Conservation (phyloP, 345 rosid species). For the Tarenaya hassleriana region DNA sequence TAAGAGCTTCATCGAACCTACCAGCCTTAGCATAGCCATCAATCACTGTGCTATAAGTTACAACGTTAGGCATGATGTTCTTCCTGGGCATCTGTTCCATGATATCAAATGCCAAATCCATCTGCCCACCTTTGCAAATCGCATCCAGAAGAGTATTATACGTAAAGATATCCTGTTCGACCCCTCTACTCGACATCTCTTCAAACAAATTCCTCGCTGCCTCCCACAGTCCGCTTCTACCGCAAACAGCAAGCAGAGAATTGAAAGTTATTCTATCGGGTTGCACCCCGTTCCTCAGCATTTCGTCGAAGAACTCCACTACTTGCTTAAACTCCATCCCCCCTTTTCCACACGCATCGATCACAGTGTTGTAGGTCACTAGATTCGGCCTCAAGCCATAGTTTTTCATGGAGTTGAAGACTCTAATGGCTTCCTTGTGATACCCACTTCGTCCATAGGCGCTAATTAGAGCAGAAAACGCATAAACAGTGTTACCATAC, state of each 20-base stretch:
- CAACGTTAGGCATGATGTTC: slow-evolving; percentile 75
- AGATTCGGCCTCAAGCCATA: slow-evolving; percentile 74
- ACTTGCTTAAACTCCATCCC: slow-evolving; percentile 66
- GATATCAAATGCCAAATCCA: slow-evolving; percentile 69
- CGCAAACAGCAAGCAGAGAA: slow-evolving; percentile 77
- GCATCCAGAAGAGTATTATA: slow-evolving; percentile 88
- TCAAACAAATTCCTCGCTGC: slow-evolving; percentile 60
- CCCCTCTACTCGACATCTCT: slow-evolving; percentile 75
- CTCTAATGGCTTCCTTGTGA: slow-evolving; percentile 53
- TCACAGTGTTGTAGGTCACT: slow-evolving; percentile 88
- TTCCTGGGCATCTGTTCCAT: slow-evolving; percentile 75
- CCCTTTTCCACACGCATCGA: slow-evolving; percentile 89
- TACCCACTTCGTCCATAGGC: slow-evolving; percentile 82
- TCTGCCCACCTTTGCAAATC: slow-evolving; percentile 78
- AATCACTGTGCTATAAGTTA: slow-evolving; percentile 82
- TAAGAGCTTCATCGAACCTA: slow-evolving; percentile 62
- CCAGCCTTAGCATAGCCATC: slow-evolving; percentile 85
- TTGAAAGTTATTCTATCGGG: slow-evolving; percentile 85
- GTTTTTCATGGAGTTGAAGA: slow-evolving; percentile 61
- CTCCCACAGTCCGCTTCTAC: slow-evolving; percentile 86
- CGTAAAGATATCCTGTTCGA: slow-evolving; percentile 70
- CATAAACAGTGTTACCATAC: slow-evolving; percentile 78
- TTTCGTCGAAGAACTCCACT: slow-evolving; percentile 62
- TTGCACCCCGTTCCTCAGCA: slow-evolving; percentile 64
- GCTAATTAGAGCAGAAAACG: slow-evolving; percentile 82